Evolutionary conservation across 139 green algal genomes (phyloP).

Genomic region (Ostreobium quekettii): DNA sequence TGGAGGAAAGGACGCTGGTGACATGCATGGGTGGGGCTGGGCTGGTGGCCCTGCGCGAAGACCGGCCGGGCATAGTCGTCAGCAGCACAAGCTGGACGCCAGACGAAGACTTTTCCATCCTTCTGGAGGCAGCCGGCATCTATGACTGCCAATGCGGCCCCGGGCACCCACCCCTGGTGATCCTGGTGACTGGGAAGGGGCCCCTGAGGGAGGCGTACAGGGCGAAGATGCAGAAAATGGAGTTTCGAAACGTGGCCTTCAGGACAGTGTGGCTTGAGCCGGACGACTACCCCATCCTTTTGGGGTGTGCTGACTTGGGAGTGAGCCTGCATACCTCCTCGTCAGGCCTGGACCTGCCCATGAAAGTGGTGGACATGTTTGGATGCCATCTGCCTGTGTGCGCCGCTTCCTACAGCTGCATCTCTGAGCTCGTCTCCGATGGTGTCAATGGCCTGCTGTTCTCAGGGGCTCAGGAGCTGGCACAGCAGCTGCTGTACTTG

Average conservation of each 20-base stretch:
- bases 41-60: conserved; percentile 18
- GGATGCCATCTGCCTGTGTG: conserved; percentile 83
- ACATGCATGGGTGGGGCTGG: neutral
- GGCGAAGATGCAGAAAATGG: conserved; percentile 41
- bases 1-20: conserved; percentile 24
- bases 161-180: neutral
- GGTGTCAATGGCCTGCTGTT: conserved; percentile 79
- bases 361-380: conserved; percentile 99
- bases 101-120: conserved; percentile 93
- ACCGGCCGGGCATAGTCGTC: conserved; percentile 75
- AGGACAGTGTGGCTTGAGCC: conserved; percentile 79
- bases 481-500: conserved; percentile 41
- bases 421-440: conserved; percentile 68
- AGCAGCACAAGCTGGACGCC: conserved; percentile 94
- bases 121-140: conserved; percentile 58
- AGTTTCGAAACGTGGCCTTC: conserved; percentile 70
- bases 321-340: conserved; percentile 86
- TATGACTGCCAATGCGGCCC: neutral
- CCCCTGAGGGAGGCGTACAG: conserved; percentile 68
- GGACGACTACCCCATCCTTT: conserved; percentile 80
- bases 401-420: conserved; percentile 69
- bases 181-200: conserved; percentile 65
- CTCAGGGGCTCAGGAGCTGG: conserved; percentile 43
- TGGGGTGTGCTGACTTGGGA: conserved; percentile 83
- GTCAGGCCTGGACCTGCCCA: conserved; percentile 90